Base-by-base conservation (phyloP, 202 grass and related monocot genomes). In the Digitaria exilis region DNA sequence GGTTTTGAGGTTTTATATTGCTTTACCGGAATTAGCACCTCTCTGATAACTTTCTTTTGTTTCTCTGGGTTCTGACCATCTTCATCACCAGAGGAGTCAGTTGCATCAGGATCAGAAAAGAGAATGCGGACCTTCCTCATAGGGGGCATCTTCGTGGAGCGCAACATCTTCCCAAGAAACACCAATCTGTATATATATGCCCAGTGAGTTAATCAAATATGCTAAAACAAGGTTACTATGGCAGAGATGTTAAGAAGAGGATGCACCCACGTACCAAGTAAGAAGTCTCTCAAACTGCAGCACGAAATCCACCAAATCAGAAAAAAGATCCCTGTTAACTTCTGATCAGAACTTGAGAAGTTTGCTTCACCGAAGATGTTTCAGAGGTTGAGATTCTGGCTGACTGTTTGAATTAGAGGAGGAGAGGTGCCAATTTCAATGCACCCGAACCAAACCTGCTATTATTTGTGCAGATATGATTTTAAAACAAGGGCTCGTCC, bases 71-170 rank as follows among this genome's bases (percentile, higher is more conserved):
- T 24, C 42, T 82, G 57, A 71, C 81, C 84, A 32, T 75, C 72
- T 25, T 80, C 88, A 10, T 83, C 72, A 37, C 86, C 71, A 10
- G 86, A 88, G 73, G 86, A 84, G 30, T 95, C 95, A 0, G 92
- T 97, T 80, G 88, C 90, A 52, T 97, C 86, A n/a, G 90, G 86
- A 86, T 97, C 92, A 62, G 2, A 35, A 67, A 26, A 91, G 61
- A 86, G 72, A 74, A 95, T 76, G 10, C 83, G 82, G 6, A 94
- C 7, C 69, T 78, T 93, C 13, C 7, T 69, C 9, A 46, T 68
- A 24, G 21, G 65, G 34, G 37, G 71, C 41, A n/a, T 48, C 55
- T 73, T 90, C 69, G 22, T 44, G 49, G 73, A 43, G 3, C 59
- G 10, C 60, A 71, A 71, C 24, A 54, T 55, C 55, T 11, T 57